Evolutionary conservation across 805 yeast genomes (phyloP), one percentile per base, ranked within the genome.

Genomic region (Candida khao-thaluensis): DNA sequence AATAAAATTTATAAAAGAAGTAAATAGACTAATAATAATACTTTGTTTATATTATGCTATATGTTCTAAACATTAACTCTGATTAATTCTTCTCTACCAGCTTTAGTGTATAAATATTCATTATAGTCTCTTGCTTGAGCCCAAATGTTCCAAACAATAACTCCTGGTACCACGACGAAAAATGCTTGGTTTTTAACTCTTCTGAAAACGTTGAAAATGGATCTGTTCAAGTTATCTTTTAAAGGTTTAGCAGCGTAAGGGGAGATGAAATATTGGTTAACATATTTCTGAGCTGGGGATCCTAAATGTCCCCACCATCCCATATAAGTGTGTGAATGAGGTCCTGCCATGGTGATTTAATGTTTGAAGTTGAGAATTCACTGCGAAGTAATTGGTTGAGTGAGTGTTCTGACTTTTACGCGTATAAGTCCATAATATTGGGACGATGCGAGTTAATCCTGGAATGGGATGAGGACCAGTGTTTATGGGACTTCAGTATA

Each of bases 261-360:
- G 50, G 99, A 85, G 49, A 93, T 89, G 41, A 96, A 74, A 76
- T 91, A 93, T 44, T 85, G 77, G 47, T 91, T 85, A 50, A 84
- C 74, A 71, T 87, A 83, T 68, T 86, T 86, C 74, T 87, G 95
- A 54, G 77, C 77, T 62, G 93, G 90, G 66, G 85, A 76, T 60
- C 95, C 95, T 61, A 89, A 68, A 72, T 74, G 66, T 61, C 97
- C 97, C 97, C 97, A 89, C 96, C 96, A 89, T 55, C 97, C 97
- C 91, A 86, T 82, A 60, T 84, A 89, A 59, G 88, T 62, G 54
- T 76, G 79, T 55, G 82, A 81, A 54, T 78, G 77, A 40, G 56
- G 51, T 40, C 63, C 63, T 41, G 53, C 63, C 63, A 58, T 58
- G 33, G 30, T 53, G 26, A 18, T 18, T 42, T 25, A 30, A 6